phyloP scores from a whole-genome alignment of 1,139 yeast genomes.

The Kazachstania sp. region DNA sequence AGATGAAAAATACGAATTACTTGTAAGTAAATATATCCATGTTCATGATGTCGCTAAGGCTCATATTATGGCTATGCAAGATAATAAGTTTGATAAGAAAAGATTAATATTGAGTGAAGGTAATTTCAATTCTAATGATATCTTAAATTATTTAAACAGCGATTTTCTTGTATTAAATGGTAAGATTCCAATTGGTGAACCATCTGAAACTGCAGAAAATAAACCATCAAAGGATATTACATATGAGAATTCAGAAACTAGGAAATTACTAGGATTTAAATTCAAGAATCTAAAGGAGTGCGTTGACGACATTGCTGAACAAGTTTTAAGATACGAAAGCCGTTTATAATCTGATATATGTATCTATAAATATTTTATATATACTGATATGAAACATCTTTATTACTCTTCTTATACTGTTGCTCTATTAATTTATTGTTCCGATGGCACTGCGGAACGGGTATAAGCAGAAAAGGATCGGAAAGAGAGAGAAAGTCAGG shows the following conservation, averaged over 20 bases:
- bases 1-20: slow-evolving; percentile 6
- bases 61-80: slow-evolving; percentile 39
- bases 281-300: not conserved
- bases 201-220: not conserved
- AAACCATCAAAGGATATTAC: not conserved
- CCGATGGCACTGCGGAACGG: too few species aligned
- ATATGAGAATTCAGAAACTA: not conserved
- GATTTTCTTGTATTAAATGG: slow-evolving; percentile 33
- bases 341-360: too few species aligned
- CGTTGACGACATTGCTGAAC: slow-evolving; percentile 1
- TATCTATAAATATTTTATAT: not conserved
- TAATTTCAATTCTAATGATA: slow-evolving; percentile 27
- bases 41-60: slow-evolving; percentile 50
- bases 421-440: not conserved
- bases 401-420: not conserved
- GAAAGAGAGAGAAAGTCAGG: too few species aligned
- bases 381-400: not conserved
- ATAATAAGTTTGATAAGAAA: slow-evolving; percentile 23
- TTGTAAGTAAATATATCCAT: slow-evolving; percentile 32
- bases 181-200: slow-evolving; percentile 38
- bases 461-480: too few species aligned
- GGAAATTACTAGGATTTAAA: not conserved
- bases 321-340: not conserved
- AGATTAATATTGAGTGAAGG: slow-evolving; percentile 31
- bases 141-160: slow-evolving; percentile 31